Evolutionary conservation across 139 green algal genomes (phyloP).

Genomic region (Trebouxia sp.): DNA sequence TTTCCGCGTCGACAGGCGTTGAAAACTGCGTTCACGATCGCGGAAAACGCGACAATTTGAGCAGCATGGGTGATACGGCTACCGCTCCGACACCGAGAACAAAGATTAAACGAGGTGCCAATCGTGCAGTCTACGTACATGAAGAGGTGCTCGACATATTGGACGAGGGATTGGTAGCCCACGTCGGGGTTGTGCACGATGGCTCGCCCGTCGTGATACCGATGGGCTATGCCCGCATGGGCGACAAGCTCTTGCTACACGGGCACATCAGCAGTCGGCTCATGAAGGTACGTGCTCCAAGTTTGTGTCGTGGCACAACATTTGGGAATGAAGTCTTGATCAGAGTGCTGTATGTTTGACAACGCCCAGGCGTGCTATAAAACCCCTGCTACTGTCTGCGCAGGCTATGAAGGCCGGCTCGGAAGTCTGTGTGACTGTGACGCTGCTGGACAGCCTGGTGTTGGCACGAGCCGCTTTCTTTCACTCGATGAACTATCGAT

Average conservation of each 20-base stretch:
- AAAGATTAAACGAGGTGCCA: not conserved
- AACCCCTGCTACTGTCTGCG: too few relatives aligned
- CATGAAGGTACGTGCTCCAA: constrained; percentile 10
- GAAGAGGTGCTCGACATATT: not conserved
- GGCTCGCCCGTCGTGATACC: not conserved
- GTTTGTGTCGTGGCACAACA: too few relatives aligned
- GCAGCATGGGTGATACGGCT: not conserved
- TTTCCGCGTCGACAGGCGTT: too few relatives aligned
- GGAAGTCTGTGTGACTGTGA: constrained; percentile 31
- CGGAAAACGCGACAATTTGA: too few relatives aligned
- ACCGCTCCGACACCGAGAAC: not conserved
- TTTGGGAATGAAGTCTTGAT: too few relatives aligned
- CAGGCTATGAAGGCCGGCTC: constrained; percentile 28
- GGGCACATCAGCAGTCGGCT: constrained; percentile 14
- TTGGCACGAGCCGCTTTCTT: constrained; percentile 22
- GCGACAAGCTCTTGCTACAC: not conserved
- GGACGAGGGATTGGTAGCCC: not conserved
- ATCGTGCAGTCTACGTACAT: not conserved
- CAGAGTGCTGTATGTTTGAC: too few relatives aligned
- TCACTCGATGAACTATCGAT: constrained; percentile 32
- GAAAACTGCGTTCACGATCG: too few relatives aligned
- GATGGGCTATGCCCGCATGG: constrained; percentile 2
- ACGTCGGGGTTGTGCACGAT: not conserved
- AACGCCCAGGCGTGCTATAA: too few relatives aligned
- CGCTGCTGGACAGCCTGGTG: constrained; percentile 30